A percentile compares a stretch with the other conserved stretches of the same genome.
phyloP scores from a whole-genome alignment of 2,329 filamentous ascomycete species.

The Lasiodiplodia gonubiensis region DNA sequence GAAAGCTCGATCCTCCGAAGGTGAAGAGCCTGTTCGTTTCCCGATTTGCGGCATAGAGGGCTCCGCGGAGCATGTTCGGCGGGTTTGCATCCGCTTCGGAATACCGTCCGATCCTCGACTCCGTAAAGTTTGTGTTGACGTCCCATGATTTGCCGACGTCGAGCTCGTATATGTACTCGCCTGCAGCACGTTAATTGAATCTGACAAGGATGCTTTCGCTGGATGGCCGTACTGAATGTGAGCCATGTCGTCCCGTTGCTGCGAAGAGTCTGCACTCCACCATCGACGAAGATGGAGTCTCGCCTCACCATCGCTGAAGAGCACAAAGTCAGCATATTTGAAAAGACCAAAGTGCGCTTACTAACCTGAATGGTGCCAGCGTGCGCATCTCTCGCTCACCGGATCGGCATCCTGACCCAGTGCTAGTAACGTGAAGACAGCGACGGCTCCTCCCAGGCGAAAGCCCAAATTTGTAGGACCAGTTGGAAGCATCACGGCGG shows the following conservation, averaged over 20 bases:
- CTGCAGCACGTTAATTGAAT: background rate
- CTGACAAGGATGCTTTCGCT: too few species aligned
- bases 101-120: slow-evolving; percentile 34
- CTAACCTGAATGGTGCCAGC: slow-evolving; percentile 2
- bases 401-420: background rate
- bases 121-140: slow-evolving; percentile 39
- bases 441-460: background rate
- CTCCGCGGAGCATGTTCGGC: slow-evolving; percentile 38
- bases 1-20: slow-evolving; percentile 42
- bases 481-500: background rate
- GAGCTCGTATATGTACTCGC: slow-evolving; percentile 31
- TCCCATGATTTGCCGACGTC: slow-evolving; percentile 41
- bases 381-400: background rate
- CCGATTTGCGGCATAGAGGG: slow-evolving; percentile 37
- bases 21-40: slow-evolving; percentile 38
- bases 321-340: background rate
- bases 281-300: slow-evolving; percentile 21
- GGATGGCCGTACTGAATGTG: slow-evolving; percentile 22
- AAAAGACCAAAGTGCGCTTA: background rate
- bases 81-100: slow-evolving; percentile 33
- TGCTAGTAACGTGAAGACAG: background rate
- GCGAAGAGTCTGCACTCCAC: slow-evolving; percentile 21
- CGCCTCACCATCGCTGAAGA: slow-evolving; percentile 21
- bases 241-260: slow-evolving; percentile 10
- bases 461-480: background rate